Evolutionary conservation across 2,329 filamentous ascomycete genomes (phyloP), one percentile per base, ranked within the genome.

Genomic region (Macroventuria anomochaeta): DNA sequence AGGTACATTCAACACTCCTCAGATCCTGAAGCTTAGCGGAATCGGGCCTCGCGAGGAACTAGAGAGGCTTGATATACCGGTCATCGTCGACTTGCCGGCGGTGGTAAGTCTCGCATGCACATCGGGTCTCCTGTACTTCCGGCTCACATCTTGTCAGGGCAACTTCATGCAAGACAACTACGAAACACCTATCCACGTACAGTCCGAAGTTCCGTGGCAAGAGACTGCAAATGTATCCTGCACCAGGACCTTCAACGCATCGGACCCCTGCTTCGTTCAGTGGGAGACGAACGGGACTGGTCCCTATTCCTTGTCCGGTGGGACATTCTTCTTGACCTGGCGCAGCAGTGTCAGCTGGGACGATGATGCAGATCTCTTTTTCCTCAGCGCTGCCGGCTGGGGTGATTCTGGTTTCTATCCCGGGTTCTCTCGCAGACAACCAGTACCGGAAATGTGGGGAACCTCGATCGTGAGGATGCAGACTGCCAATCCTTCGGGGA

Each of bases 1-100:
- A 3, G 85, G 85, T 3, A 80, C 83, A 1, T 88, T 83, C 69
- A 84, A 87, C 67, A 81, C 81, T 1, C 84, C 85, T 2, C 85
- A 88, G 69, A 69, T 89, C 3, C 80, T 89, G 4, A 83, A 85
- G 73, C 80, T 88, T 0, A 83, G 79, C 46, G 86, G 86, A 5
- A 80, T 88, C 25, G 85, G 86, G 0, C 83, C 84, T 0, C 61
- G 69, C 2, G 65, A 73, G 0, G 79, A 85, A 53, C 78, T 89
- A 3, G 56, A 77, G 15, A 72, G 75, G 34, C 79, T 83, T 60
- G 71, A 75, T 4, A 87, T 88, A 58, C 65, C 77, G 1, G 73
- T 82, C 0, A 55, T 86, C 13, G 74, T 79, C 2, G 77, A 13
- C 58, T 80, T 84, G n/a, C n/a, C n/a, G n/a, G n/a, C n/a, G n/a